Base-by-base conservation (phyloP, 2,329 filamentous ascomycete species). In the Trichoderma brevicompactum region DNA sequence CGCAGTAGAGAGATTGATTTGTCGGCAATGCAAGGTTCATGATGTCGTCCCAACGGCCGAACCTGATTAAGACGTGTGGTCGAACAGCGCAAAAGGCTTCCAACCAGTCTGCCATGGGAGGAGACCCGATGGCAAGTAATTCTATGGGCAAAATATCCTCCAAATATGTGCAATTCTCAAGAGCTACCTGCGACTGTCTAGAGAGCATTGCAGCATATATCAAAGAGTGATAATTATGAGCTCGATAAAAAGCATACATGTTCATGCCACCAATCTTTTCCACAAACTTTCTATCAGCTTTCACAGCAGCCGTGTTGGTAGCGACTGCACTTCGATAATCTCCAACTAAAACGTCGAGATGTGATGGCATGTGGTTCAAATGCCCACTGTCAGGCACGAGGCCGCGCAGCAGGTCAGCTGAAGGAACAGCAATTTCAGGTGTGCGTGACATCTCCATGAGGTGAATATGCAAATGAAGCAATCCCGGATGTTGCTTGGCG, bases 41-140 rank as follows among this genome's bases (percentile, higher is more conserved):
- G 40, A 92, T 81, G 0, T 91, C 87, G 1, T 86, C 71, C 90
- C 90, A 92, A 28, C 78, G 79, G 0, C 90, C 90, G 69, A 93
- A 93, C 0, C 90, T 85, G 44, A 93, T 81, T 9, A 91, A 78
- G 0, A 88, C 87, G 73, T 93, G 90, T 32, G 43, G 13, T 3
- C 49, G 49, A 13, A 64, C 41, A n/a, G 38, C 50, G 12, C 43
- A 48, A n/a, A 43, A 64, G 9, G 50, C 41, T 5, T 64, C 54
- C 13, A 58, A 15, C 54, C 54, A 58, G 41, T 46, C 41, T 23
- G 28, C 41, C 54, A 58, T 34, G 1, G 54, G 54, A 1, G 54
- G 54, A 15, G 41, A 58, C 13, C 46, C 41, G 2, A 36, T 17
- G 12, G 28, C 3, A 28, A 58, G 41, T 5, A 58, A 41, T n/a